Evolutionary conservation across 2,329 filamentous ascomycete genomes (phyloP).

Genomic region (Massarina eburnea): DNA sequence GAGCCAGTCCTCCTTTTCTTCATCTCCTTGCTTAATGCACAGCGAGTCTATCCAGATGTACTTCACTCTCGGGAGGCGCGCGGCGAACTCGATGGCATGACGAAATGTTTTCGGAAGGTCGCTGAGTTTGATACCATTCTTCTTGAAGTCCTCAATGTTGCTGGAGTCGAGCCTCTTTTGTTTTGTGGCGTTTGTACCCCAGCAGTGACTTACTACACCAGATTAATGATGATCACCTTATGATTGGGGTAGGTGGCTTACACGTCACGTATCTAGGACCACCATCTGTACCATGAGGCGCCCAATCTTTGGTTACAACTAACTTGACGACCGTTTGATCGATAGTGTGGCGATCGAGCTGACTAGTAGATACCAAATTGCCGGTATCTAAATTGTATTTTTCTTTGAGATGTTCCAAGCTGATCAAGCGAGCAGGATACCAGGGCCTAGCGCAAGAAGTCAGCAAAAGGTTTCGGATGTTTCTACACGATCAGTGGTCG

Average conservation of each 20-base stretch:
- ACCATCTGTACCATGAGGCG: background rate
- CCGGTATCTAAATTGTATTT: background rate
- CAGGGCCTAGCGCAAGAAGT: background rate
- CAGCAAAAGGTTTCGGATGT: too few relatives aligned
- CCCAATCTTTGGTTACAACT: slow-evolving; percentile 1
- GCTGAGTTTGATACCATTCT: slow-evolving; percentile 1
- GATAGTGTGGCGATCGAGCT: background rate
- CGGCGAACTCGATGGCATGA: slow-evolving; percentile 11
- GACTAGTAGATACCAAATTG: background rate
- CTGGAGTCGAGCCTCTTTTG: background rate
- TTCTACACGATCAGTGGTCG: too few relatives aligned
- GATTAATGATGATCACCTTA: background rate
- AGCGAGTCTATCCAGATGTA: slow-evolving; percentile 15
- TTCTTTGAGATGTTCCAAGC: background rate
- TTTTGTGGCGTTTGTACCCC: background rate
- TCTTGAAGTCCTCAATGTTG: slow-evolving; percentile 3
- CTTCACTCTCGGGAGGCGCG: slow-evolving; percentile 1
- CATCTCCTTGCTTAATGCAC: slow-evolving; percentile 5
- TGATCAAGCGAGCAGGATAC: slow-evolving; percentile 2
- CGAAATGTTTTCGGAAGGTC: slow-evolving; percentile 9
- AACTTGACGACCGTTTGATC: background rate
- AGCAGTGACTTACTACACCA: slow-evolving; percentile 5
- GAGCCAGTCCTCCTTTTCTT: slow-evolving; percentile 17
- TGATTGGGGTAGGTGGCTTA: background rate
- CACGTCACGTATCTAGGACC: background rate